A percentile compares a stretch with the other conserved stretches of the same genome.
Evolutionary conservation across 208 protist genomes (phyloP).

Genomic region (Pavlovales sp.): DNA sequence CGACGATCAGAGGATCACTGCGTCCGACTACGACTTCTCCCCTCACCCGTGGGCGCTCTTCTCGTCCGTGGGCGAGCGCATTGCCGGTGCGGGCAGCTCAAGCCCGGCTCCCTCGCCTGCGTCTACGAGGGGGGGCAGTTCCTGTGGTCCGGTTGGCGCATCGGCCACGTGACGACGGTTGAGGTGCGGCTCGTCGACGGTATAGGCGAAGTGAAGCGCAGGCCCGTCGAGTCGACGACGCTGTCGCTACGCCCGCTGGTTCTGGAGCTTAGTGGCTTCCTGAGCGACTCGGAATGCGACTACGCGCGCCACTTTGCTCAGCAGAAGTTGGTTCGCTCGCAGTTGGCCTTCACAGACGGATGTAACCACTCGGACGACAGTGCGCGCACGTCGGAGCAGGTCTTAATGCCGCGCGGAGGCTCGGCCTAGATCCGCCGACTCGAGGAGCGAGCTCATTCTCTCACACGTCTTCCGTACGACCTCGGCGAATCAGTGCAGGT

Average conservation of each 20-base stretch:
- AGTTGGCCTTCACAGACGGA: conserved; percentile 11
- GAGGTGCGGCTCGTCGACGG: neutral
- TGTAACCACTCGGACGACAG: neutral
- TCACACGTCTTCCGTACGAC: conserved; percentile 36
- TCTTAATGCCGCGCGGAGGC: conserved; percentile 20
- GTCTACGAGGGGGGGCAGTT: conserved; percentile 23
- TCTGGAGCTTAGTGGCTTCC: conserved; percentile 17
- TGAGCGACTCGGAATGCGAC: conserved; percentile 9
- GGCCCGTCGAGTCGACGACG: neutral
- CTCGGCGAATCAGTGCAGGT: conserved; percentile 37
- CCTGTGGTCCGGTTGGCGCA: conserved; percentile 16
- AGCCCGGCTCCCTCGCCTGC: neutral
- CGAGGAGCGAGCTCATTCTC: conserved; percentile 30
- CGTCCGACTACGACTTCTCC: neutral
- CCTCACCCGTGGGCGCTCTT: conserved; percentile 25
- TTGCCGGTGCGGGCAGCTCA: neutral
- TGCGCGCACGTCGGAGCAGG: conserved; percentile 36
- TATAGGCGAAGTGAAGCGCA: neutral
- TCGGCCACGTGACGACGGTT: conserved; percentile 1
- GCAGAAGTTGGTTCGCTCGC: neutral
- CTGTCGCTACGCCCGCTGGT: conserved; percentile 15
- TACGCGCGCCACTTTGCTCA: conserved; percentile 3
- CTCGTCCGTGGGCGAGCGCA: neutral
- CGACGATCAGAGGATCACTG: neutral
- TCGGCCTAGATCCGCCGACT: neutral